Evolutionary conservation across 2,329 filamentous ascomycete genomes (phyloP).

Genomic region (Paecilomyces fulvus): DNA sequence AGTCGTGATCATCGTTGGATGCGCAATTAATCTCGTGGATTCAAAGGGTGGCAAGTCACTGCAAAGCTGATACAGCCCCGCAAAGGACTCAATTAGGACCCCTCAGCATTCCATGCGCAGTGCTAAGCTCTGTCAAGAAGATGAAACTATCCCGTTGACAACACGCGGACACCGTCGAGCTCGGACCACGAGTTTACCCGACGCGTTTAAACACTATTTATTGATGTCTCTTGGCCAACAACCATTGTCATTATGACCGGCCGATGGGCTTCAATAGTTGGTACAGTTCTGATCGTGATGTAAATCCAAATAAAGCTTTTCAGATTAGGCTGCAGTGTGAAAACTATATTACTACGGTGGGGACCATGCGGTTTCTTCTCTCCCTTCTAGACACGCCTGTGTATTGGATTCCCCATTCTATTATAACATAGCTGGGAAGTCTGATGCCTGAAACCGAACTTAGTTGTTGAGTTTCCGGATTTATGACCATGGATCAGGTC

Average conservation of each 20-base stretch:
- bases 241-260: neutral
- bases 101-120: neutral
- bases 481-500: neutral
- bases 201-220: neutral
- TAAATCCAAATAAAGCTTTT: neutral
- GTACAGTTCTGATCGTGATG: neutral
- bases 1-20: slow-evolving; percentile 23
- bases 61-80: neutral
- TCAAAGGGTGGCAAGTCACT: neutral
- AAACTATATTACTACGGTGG: neutral
- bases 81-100: neutral
- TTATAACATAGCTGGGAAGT: neutral
- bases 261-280: neutral
- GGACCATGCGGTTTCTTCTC: neutral
- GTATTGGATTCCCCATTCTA: neutral
- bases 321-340: neutral
- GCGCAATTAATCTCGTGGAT: slow-evolving; percentile 11
- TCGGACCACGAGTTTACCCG: neutral
- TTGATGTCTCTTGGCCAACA: neutral
- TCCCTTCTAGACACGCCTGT: neutral
- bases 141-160: neutral
- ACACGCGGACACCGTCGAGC: neutral
- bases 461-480: neutral
- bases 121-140: neutral
- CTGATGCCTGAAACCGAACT: no score